Evolutionary conservation across 1,284 basidiomycete genomes (phyloP).

Genomic region (Malassezia slooffiae): DNA sequence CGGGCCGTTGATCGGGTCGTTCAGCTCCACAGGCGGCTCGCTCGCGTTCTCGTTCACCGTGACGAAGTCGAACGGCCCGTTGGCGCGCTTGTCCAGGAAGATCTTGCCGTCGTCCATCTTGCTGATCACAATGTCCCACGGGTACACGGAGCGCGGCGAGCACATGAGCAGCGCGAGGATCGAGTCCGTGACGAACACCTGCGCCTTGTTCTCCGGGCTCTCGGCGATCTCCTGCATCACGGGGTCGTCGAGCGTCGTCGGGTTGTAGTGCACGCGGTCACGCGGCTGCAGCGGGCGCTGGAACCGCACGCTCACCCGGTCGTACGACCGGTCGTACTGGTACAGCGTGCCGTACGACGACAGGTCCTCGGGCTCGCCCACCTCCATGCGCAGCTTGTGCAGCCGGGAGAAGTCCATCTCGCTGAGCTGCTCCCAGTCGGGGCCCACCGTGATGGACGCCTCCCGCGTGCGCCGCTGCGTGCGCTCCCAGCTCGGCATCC

Average conservation of each 20-base stretch:
- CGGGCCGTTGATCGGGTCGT: slow-evolving; percentile 55
- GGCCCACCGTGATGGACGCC: slow-evolving; percentile 81
- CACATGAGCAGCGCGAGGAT: slow-evolving; percentile 96
- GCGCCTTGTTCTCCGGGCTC: slow-evolving; percentile 51
- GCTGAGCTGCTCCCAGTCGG: slow-evolving; percentile 85
- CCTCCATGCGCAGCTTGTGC: slow-evolving; percentile 78
- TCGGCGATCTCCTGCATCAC: slow-evolving; percentile 36
- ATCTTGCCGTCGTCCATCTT: slow-evolving; percentile 76
- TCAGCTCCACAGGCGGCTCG: slow-evolving; percentile 80
- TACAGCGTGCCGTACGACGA: slow-evolving; percentile 79
- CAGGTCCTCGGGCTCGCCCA: slow-evolving; percentile 48
- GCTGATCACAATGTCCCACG: slow-evolving; percentile 95
- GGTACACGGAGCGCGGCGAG: slow-evolving; percentile 85
- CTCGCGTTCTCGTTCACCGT: slow-evolving; percentile 98
- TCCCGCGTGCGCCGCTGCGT: slow-evolving; percentile 72
- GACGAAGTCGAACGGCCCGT: slow-evolving; percentile 88
- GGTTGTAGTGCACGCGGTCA: slow-evolving; percentile 93
- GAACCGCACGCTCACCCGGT: slow-evolving; percentile 78
- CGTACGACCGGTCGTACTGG: slow-evolving; percentile 87
- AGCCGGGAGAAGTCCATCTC: slow-evolving; percentile 95
- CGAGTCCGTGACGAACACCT: slow-evolving; percentile 90
- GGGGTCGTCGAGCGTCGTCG: slow-evolving; percentile 93
- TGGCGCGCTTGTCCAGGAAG: slow-evolving; percentile 88
- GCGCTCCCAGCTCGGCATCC: slow-evolving; percentile 90
- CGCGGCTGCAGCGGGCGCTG: slow-evolving; percentile 80